Percentiles rank a stretch among this genome's conserved stretches.
These are phyloP conservation scores for Aphanomyces euteiches DNA, from an alignment of 352 stramenopile species.

Conservation along the genomic window DNA sequence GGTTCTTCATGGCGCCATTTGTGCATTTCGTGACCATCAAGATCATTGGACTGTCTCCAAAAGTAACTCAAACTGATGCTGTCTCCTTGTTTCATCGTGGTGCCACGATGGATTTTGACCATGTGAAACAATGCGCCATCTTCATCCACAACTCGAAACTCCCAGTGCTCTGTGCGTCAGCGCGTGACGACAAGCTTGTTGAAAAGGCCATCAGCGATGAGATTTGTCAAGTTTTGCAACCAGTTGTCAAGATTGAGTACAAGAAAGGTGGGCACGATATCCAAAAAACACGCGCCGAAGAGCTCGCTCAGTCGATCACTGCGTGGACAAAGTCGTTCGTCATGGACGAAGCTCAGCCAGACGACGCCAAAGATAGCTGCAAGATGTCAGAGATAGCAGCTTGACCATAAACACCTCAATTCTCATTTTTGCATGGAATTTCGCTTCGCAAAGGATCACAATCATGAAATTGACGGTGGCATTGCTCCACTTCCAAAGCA, in stretches of 20 bases:
- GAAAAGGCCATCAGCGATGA: constrained; percentile 3
- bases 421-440: too few relatives aligned
- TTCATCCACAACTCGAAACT: background rate
- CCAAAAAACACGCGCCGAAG: constrained; percentile 18
- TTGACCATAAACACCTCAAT: too few relatives aligned
- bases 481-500: too few relatives aligned
- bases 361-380: too few relatives aligned
- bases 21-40: background rate
- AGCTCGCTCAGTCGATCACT: background rate
- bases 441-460: too few relatives aligned
- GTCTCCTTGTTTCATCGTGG: background rate
- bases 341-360: too few relatives aligned
- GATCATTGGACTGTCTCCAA: background rate
- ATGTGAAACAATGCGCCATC: background rate
- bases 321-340: background rate
- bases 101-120: background rate
- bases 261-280: constrained; percentile 8
- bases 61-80: background rate
- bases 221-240: background rate
- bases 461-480: too few relatives aligned
- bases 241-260: constrained; percentile 10
- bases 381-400: too few relatives aligned
- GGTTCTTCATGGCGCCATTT: background rate
- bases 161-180: background rate
- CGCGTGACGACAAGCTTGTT: constrained; percentile 1